Percentiles rank a stretch among this genome's conserved stretches.
phyloP scores from a whole-genome alignment of 23 red algal genomes.

The Gracilaria domingensis region DNA sequence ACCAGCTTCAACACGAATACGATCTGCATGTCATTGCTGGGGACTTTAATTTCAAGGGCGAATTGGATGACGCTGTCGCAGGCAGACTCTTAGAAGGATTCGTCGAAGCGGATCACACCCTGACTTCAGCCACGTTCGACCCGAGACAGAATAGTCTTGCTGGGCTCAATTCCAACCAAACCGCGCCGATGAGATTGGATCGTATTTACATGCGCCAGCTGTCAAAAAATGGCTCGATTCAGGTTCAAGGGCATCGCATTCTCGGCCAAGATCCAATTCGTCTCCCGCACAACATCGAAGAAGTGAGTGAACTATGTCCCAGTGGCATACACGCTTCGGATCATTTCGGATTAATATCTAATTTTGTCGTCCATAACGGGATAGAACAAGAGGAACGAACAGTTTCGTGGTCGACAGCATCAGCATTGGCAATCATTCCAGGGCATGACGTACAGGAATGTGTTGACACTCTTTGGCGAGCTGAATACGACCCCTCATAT shows the following conservation, averaged over 20 bases:
- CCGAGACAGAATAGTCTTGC: not conserved
- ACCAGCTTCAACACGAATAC: slow-evolving; percentile 1
- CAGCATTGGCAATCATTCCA: not conserved
- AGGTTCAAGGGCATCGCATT: not conserved
- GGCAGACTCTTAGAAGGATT: not conserved
- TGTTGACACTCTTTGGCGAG: slow-evolving; percentile 19
- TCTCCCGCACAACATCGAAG: not conserved
- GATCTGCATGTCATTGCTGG: slow-evolving; percentile 28
- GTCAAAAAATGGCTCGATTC: not conserved
- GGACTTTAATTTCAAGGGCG: slow-evolving; percentile 11
- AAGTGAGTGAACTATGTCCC: not conserved
- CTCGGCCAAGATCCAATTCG: not conserved
- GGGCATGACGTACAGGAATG: not conserved
- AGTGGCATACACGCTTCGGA: not conserved
- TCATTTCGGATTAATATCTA: slow-evolving; percentile 6
- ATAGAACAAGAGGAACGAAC: not conserved
- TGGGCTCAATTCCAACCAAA: not conserved
- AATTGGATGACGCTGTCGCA: slow-evolving; percentile 3
- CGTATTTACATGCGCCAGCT: not conserved
- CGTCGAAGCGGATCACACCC: not conserved
- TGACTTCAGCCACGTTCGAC: not conserved
- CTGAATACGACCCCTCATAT: not conserved
- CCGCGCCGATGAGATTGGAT: not conserved
- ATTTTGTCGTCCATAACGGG: not conserved
- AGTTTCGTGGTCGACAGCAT: not conserved